These are phyloP conservation scores for Colletotrichum neosansevieriae DNA, from an alignment of 2,329 filamentous ascomycete species.

Conservation along the genomic window DNA sequence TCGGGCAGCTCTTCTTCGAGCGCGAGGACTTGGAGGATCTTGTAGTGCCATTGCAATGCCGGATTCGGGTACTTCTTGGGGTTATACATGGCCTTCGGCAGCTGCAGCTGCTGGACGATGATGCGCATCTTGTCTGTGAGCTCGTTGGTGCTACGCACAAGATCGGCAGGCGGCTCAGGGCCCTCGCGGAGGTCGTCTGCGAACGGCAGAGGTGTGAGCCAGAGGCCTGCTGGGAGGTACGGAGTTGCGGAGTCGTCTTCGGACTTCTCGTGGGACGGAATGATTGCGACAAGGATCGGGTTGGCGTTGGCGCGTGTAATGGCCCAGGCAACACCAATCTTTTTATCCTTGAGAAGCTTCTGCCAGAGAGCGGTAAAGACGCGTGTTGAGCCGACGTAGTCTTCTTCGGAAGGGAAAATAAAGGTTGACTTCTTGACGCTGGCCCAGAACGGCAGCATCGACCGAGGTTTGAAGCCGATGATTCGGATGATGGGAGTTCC, in stretches of 20 bases:
- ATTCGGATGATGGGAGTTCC: constrained; percentile 87
- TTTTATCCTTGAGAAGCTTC: constrained; percentile 83
- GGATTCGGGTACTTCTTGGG: constrained; percentile 92
- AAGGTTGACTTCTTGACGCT: constrained; percentile 89
- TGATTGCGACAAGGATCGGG: constrained; percentile 82
- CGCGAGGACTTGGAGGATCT: constrained; percentile 89
- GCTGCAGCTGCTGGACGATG: constrained; percentile 86
- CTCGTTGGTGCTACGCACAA: constrained; percentile 71
- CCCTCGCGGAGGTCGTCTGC: constrained; percentile 87
- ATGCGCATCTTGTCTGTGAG: constrained; percentile 85
- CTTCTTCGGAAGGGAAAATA: constrained; percentile 92
- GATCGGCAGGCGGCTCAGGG: constrained; percentile 71
- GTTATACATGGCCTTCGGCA: constrained; percentile 88
- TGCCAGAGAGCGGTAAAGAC: constrained; percentile 93
- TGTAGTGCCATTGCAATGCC: constrained; percentile 96
- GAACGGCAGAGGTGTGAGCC: constrained; percentile 89
- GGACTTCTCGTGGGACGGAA: constrained; percentile 77
- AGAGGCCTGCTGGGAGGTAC: constrained; percentile 84
- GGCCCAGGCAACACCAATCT: constrained; percentile 91
- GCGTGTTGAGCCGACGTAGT: constrained; percentile 89
- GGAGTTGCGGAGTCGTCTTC: constrained; percentile 76
- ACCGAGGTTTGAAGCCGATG: constrained; percentile 91
- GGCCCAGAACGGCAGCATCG: constrained; percentile 83
- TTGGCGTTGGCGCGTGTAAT: constrained; percentile 84
- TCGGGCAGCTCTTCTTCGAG: constrained; percentile 91